phyloP scores from a whole-genome alignment of 2,329 filamentous ascomycete species.

The Pyricularia sp. region DNA sequence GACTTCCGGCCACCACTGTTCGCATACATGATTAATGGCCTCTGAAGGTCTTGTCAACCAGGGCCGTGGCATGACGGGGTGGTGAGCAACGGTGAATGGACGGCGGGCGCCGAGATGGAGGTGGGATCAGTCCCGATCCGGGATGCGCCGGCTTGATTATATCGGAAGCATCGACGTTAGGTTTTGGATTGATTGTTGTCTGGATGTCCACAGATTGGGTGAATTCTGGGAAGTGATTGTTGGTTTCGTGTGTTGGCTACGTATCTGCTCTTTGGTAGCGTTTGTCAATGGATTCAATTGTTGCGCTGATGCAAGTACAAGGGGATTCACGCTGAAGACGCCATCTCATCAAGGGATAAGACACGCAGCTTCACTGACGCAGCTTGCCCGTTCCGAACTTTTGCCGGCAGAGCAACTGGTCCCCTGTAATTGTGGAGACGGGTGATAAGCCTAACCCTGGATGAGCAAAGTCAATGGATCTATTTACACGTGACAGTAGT shows the following conservation, averaged over 20 bases:
- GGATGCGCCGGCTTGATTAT: not conserved
- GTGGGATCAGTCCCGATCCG: not conserved
- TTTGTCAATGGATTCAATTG: not conserved
- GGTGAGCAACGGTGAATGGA: not conserved
- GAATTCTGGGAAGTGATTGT: not conserved
- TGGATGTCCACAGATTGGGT: not conserved
- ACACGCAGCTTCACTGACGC: not conserved
- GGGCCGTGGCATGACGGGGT: slow-evolving; percentile 2
- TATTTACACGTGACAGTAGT: not conserved
- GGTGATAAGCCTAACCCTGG: not conserved
- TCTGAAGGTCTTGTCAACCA: not conserved
- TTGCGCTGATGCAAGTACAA: not conserved
- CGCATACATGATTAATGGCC: slow-evolving; percentile 39
- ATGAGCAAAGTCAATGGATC: not conserved
- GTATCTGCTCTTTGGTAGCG: not conserved
- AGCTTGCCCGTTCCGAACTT: slow-evolving; percentile 1
- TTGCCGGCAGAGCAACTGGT: not conserved
- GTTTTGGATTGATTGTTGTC: not conserved
- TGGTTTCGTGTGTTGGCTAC: too few species aligned
- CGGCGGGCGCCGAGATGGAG: not conserved
- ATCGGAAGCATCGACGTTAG: not conserved
- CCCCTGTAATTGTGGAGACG: not conserved
- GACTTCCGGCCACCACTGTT: slow-evolving; percentile 48
- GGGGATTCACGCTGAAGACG: not conserved
- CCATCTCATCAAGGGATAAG: slow-evolving; percentile 2